phyloP scores from a whole-genome alignment of 192 early-diverging fungal species.

The Rhizophagus sp. region DNA sequence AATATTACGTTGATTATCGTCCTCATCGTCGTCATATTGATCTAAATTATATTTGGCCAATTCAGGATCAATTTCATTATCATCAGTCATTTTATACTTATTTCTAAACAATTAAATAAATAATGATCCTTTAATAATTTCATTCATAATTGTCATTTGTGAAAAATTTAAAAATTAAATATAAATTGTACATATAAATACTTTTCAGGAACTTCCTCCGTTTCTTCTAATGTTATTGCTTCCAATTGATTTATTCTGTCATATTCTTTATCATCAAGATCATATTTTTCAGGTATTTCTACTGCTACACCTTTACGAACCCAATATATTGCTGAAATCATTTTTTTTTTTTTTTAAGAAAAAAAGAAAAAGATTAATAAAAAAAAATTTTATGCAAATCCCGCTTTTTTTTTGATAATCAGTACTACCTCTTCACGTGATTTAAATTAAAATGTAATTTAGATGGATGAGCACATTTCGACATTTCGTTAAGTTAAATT shows the following conservation, averaged over 20 bases:
- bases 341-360: conserved; percentile 29
- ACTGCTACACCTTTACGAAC: conserved; percentile 91
- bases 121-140: no score
- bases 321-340: conserved; percentile 95
- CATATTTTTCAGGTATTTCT: conserved; percentile 74
- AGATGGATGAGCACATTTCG: no score
- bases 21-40: conserved; percentile 78
- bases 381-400: no score
- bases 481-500: no score
- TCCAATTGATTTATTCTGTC: conserved; percentile 75
- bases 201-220: not conserved
- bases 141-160: no score
- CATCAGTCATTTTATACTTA: conserved; percentile 15
- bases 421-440: no score
- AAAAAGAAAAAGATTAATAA: no score
- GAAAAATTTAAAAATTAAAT: no score
- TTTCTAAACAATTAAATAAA: not conserved
- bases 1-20: conserved; percentile 28
- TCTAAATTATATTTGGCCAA: conserved; percentile 90
- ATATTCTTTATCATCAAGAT: conserved; percentile 89
- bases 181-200: not conserved
- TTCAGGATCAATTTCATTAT: conserved; percentile 49
- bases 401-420: no score
- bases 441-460: no score
- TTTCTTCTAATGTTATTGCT: conserved; percentile 53